Evolutionary conservation across 768 basidiomycete species (phyloP), one percentile per base, ranked within the genome.

Genomic region (Amyloporia xantha): DNA sequence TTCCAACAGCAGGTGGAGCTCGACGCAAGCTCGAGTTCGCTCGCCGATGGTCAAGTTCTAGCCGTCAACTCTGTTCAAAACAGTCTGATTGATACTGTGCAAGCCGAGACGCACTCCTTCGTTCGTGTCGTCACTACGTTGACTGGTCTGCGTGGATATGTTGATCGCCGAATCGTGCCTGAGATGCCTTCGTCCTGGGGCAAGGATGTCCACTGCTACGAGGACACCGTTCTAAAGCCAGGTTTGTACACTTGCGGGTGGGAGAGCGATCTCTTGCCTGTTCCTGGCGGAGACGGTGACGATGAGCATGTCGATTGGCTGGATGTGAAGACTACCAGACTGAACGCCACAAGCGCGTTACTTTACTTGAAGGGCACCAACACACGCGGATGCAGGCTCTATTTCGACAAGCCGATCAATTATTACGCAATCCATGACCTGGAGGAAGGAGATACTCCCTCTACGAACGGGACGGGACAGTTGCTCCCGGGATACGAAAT

Each of bases 1-100:
- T 91, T 89, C 71, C 72, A 73, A 42, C 88, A 90, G 59, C 69
- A 60, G 1, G 67, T 87, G 5, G 67, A 74, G 41, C 63, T 87
- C 33, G 55, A 59, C 25, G 50, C 50, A 10, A 33, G 45, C 3
- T 39, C 56, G 3, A 17, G 35, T 12, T 4, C 33, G 12, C 38
- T 36, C 7, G 28, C 19, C 15, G 42, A 37, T 25, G 24, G 41
- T 21, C n/a, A n/a, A 4, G 17, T 27, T 15, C 28, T 37, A 9
- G 30, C 9, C 21, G 10, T 20, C 30, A 19, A 46, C 9, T 12
- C 27, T 11, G 27, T 19, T 7, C 12, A 2, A 17, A 23, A 25
- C 35, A 23, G 40, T 25, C 21, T 28, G 15, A 40, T 2, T 2
- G 23, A 2, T 44, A 24, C 17, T 21, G 23, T 13, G 7, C 7